These are phyloP conservation scores for Nitzschia sp. DNA, from an alignment of 108 stramenopile species.

Conservation along the genomic window DNA sequence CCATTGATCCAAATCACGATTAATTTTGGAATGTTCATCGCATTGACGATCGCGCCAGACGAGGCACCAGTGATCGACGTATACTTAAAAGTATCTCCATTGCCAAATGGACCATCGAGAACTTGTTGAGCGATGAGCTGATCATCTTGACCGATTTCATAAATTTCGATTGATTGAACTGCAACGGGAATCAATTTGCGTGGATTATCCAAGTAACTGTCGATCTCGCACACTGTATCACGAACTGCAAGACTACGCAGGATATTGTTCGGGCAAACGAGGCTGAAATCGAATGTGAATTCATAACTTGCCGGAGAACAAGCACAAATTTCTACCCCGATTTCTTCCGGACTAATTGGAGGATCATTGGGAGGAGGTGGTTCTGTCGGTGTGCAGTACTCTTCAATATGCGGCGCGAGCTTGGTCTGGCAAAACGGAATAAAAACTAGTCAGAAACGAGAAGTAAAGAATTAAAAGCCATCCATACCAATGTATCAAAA, in stretches of 20 bases:
- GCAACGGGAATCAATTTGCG: slow-evolving; percentile 31
- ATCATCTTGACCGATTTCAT: slow-evolving; percentile 37
- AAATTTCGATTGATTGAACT: slow-evolving; percentile 35
- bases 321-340: slow-evolving; percentile 33
- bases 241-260: slow-evolving; percentile 7
- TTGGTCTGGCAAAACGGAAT: slow-evolving; percentile 19
- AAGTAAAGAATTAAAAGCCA: not conserved
- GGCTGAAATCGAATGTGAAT: slow-evolving; percentile 34
- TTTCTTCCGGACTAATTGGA: not conserved
- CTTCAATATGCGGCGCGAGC: slow-evolving; percentile 21
- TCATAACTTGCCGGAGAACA: slow-evolving; percentile 43
- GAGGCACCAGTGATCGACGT: slow-evolving; percentile 11
- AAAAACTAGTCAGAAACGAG: not conserved
- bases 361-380: slow-evolving; percentile 5
- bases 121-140: slow-evolving; percentile 13
- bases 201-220: slow-evolving; percentile 18
- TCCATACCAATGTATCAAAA: not conserved
- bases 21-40: slow-evolving; percentile 18
- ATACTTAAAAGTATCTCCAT: slow-evolving; percentile 41
- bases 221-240: slow-evolving; percentile 24
- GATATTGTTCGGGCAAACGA: slow-evolving; percentile 33
- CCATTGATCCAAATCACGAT: slow-evolving; percentile 39
- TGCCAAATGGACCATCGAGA: slow-evolving; percentile 13
- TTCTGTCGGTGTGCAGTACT: slow-evolving; percentile 24
- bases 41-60: slow-evolving; percentile 15